Conservation (phyloP, 139 green algal genomes). For the Picochlorum sp. region DNA sequence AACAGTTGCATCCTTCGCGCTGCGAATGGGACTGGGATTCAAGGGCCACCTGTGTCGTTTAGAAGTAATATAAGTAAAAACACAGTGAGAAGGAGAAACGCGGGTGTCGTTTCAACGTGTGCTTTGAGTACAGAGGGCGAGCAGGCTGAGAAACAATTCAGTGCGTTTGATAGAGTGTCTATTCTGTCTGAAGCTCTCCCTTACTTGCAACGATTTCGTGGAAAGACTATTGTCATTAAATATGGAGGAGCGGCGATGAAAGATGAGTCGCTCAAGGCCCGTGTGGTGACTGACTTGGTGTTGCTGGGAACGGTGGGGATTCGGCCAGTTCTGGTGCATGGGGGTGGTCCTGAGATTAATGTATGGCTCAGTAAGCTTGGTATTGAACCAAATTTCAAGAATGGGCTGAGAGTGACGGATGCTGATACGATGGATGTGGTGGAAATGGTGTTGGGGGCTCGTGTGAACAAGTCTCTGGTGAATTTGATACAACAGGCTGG, state of each 20-base stretch:
- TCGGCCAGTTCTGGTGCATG: slow-evolving; percentile 89
- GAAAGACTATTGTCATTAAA: slow-evolving; percentile 97
- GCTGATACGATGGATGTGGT: slow-evolving; percentile 96
- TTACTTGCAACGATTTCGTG: slow-evolving; percentile 86
- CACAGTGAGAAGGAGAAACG: too few relatives aligned
- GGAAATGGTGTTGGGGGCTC: slow-evolving; percentile 95
- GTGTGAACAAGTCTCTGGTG: slow-evolving; percentile 97
- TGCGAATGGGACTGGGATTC: too few relatives aligned
- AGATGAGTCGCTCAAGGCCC: slow-evolving; percentile 80
- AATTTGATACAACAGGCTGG: slow-evolving; percentile 89
- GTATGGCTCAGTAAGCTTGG: slow-evolving; percentile 89
- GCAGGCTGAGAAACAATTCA: slow-evolving; percentile 24
- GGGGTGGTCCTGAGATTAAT: slow-evolving; percentile 99
- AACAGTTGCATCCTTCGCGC: too few relatives aligned
- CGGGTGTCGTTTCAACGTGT: too few relatives aligned
- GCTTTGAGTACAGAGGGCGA: neutral
- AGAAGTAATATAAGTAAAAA: too few relatives aligned
- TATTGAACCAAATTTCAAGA: slow-evolving; percentile 92
- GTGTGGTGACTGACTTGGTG: slow-evolving; percentile 92
- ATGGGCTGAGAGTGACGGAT: slow-evolving; percentile 95
- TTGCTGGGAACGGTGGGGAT: slow-evolving; percentile 90
- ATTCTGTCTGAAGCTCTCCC: slow-evolving; percentile 94
- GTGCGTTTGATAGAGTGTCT: slow-evolving; percentile 62
- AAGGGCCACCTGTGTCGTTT: too few relatives aligned
- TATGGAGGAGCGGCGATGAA: slow-evolving; percentile 99